Conservation (phyloP, 352 stramenopile genomes). For the Pythium plurisporium region DNA sequence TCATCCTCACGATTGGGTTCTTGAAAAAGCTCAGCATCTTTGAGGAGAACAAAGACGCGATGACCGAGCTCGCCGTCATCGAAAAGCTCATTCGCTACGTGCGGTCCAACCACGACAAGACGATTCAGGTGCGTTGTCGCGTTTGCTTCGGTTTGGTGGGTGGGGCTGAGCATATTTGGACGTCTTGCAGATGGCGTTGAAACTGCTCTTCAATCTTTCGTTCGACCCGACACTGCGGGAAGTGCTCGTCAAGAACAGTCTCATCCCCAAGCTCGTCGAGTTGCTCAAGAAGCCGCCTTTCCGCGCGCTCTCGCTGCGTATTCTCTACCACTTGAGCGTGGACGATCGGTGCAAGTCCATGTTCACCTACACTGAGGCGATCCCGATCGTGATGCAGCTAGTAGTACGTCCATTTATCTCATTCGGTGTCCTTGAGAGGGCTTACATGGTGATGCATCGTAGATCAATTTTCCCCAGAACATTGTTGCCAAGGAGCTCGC, state of each 20-base stretch:
- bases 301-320: slow-evolving; percentile 77
- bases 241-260: slow-evolving; percentile 80
- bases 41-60: slow-evolving; percentile 93
- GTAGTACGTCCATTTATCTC: slow-evolving; percentile 36
- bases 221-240: slow-evolving; percentile 88
- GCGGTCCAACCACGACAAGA: slow-evolving; percentile 83
- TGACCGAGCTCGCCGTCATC: slow-evolving; percentile 79
- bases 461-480: slow-evolving; percentile 92
- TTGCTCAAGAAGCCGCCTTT: slow-evolving; percentile 92
- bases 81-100: slow-evolving; percentile 79
- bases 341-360: slow-evolving; percentile 94
- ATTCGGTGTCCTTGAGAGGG: neutral
- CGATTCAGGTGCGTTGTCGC: slow-evolving; percentile 44
- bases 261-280: slow-evolving; percentile 91
- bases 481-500: slow-evolving; percentile 91
- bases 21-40: slow-evolving; percentile 94
- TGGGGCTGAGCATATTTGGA: neutral
- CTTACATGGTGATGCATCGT: neutral
- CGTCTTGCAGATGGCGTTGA: slow-evolving; percentile 49
- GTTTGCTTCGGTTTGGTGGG: neutral
- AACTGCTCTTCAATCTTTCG: slow-evolving; percentile 93
- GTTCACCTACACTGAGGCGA: slow-evolving; percentile 94
- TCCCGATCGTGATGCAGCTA: slow-evolving; percentile 92
- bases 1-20: slow-evolving; percentile 89
- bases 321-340: slow-evolving; percentile 95